Evolutionary conservation across 495 filamentous ascomycete genomes (phyloP).

Genomic region (Echria macrotheca): DNA sequence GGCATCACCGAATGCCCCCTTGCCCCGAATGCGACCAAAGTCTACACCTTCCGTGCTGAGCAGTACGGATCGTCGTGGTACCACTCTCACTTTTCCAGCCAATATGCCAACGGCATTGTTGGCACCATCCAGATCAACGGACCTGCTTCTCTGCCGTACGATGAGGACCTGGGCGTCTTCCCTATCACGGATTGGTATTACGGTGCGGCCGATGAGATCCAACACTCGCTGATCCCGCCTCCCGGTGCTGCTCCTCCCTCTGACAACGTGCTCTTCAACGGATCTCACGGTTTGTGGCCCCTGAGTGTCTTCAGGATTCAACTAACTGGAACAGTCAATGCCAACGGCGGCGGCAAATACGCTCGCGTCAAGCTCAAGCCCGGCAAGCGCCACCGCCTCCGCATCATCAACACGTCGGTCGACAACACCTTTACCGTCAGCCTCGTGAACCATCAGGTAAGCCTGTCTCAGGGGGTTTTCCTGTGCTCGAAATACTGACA

Average conservation of each 20-base stretch:
- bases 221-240: neutral
- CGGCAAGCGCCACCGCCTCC: constrained; percentile 37
- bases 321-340: no score
- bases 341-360: constrained; percentile 17
- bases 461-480: constrained; percentile 27
- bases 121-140: constrained; percentile 56
- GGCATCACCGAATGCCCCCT: constrained; percentile 51
- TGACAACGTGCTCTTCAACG: constrained; percentile 22
- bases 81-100: constrained; percentile 51
- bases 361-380: constrained; percentile 24
- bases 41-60: constrained; percentile 45
- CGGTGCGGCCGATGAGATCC: constrained; percentile 23
- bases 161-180: constrained; percentile 52
- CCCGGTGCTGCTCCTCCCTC: constrained; percentile 6
- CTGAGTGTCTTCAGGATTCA: no score
- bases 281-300: no score
- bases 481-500: no score
- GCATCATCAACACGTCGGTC: constrained; percentile 43
- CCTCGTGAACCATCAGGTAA: constrained; percentile 41
- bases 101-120: constrained; percentile 48
- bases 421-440: constrained; percentile 21
- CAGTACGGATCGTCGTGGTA: constrained; percentile 54
- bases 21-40: constrained; percentile 37
- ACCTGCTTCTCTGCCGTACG: constrained; percentile 47
- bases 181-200: constrained; percentile 43